These are phyloP conservation scores for Phytophthora colocasiae DNA, from an alignment of 352 stramenopile species.

Conservation along the genomic window DNA sequence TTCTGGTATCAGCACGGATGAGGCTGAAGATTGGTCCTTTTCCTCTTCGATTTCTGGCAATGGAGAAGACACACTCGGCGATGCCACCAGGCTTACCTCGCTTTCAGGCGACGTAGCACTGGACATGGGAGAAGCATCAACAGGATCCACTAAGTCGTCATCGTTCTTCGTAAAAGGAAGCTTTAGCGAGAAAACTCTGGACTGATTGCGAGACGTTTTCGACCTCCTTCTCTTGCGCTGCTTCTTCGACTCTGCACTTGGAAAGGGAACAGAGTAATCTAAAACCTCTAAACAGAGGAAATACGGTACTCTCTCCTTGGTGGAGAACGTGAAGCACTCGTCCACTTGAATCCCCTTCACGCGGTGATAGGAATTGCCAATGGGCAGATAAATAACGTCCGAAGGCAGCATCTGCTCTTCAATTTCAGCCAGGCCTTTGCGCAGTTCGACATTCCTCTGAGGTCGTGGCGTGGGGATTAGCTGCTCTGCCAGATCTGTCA, in stretches of 20 bases:
- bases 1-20: slow-evolving; percentile 4
- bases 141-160: slow-evolving; percentile 9
- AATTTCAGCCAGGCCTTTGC: slow-evolving; percentile 57
- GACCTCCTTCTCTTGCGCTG: slow-evolving; percentile 40
- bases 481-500: slow-evolving; percentile 73
- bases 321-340: slow-evolving; percentile 87
- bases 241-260: slow-evolving; percentile 25
- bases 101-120: slow-evolving; percentile 36
- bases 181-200: slow-evolving; percentile 53
- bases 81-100: slow-evolving; percentile 32
- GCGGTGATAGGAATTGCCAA: slow-evolving; percentile 79
- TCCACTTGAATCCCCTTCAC: slow-evolving; percentile 77
- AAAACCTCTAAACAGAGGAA: slow-evolving; percentile 86
- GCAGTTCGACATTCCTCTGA: slow-evolving; percentile 58
- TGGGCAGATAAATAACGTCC: slow-evolving; percentile 80
- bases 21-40: slow-evolving; percentile 11
- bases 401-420: slow-evolving; percentile 65
- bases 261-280: slow-evolving; percentile 57
- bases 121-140: slow-evolving; percentile 34
- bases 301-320: slow-evolving; percentile 85
- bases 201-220: slow-evolving; percentile 33
- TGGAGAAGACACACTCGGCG: slow-evolving; percentile 30
- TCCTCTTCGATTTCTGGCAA: slow-evolving; percentile 39
- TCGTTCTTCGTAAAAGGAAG: slow-evolving; percentile 60
- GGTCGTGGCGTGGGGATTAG: slow-evolving; percentile 58